These are phyloP conservation scores for Moelleriella libera DNA, from an alignment of 2,329 filamentous ascomycete species.

Conservation along the genomic window DNA sequence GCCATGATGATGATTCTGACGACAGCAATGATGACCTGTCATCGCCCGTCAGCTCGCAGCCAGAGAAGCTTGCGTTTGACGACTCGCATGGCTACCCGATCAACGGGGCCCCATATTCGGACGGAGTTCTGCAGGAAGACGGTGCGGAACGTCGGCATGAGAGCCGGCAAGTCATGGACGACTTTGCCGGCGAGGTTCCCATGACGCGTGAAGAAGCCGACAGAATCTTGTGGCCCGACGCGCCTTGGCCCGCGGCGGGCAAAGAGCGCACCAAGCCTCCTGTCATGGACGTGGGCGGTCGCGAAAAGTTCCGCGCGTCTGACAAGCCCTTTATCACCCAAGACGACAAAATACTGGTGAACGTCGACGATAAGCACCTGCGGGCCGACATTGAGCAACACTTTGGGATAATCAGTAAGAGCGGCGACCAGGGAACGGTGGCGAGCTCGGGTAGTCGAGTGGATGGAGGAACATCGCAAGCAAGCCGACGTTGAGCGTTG, in stretches of 20 bases:
- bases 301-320: constrained; percentile 25
- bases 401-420: constrained; percentile 11
- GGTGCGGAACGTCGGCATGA: no score
- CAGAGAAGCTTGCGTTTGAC: no score
- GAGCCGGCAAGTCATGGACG: neutral
- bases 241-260: constrained; percentile 6
- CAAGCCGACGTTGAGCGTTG: no score
- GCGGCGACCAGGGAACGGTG: neutral
- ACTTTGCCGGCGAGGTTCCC: constrained; percentile 3
- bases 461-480: no score
- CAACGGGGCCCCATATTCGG: no score
- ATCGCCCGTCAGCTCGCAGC: no score
- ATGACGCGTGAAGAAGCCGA: constrained; percentile 25
- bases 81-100: no score
- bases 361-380: constrained; percentile 19
- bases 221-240: constrained; percentile 24
- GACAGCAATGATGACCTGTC: no score
- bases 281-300: constrained; percentile 11
- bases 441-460: no score
- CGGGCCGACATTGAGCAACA: constrained; percentile 16
- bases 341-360: constrained; percentile 25
- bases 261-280: constrained; percentile 2
- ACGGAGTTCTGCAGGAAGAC: no score
- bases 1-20: no score
- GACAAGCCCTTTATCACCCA: constrained; percentile 17